Evolutionary conservation across 2,329 filamentous ascomycete genomes (phyloP).

Genomic region (Cercospora sp.): DNA sequence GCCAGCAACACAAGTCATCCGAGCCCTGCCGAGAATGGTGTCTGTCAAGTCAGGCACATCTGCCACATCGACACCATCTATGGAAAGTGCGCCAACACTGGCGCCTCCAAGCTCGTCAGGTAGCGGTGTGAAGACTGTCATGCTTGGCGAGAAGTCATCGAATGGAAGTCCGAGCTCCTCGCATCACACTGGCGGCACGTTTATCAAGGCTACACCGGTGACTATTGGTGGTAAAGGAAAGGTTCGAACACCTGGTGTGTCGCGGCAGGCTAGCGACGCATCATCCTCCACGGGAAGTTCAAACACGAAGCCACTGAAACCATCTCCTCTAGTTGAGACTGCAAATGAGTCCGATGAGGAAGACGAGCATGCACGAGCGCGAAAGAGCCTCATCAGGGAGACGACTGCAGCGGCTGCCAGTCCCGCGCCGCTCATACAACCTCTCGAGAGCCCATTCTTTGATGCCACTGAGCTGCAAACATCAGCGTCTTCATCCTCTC

Average conservation of each 20-base stretch:
- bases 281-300: slow-evolving; percentile 25
- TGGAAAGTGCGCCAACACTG: slow-evolving; percentile 13
- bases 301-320: slow-evolving; percentile 31
- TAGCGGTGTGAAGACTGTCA: slow-evolving; percentile 29
- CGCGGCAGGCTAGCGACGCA: slow-evolving; percentile 30
- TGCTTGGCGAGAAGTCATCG: slow-evolving; percentile 42
- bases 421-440: slow-evolving; percentile 29
- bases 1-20: slow-evolving; percentile 81
- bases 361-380: slow-evolving; percentile 35
- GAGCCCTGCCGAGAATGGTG: slow-evolving; percentile 87
- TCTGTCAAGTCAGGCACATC: slow-evolving; percentile 64
- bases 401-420: slow-evolving; percentile 20
- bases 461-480: slow-evolving; percentile 35
- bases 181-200: slow-evolving; percentile 32
- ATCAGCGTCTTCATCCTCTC: slow-evolving; percentile 19
- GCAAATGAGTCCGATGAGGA: slow-evolving; percentile 35
- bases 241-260: slow-evolving; percentile 34
- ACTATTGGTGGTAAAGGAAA: slow-evolving; percentile 45
- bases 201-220: slow-evolving; percentile 49
- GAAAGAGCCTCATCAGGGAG: slow-evolving; percentile 30
- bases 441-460: slow-evolving; percentile 38
- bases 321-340: slow-evolving; percentile 36
- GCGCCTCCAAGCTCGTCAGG: slow-evolving; percentile 22
- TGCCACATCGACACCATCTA: slow-evolving; percentile 15
- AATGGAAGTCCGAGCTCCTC: slow-evolving; percentile 37